Evolutionary conservation across 306 rosid genomes (phyloP), one percentile per base, ranked within the genome.

Genomic region (Echinosophora koreensis): DNA sequence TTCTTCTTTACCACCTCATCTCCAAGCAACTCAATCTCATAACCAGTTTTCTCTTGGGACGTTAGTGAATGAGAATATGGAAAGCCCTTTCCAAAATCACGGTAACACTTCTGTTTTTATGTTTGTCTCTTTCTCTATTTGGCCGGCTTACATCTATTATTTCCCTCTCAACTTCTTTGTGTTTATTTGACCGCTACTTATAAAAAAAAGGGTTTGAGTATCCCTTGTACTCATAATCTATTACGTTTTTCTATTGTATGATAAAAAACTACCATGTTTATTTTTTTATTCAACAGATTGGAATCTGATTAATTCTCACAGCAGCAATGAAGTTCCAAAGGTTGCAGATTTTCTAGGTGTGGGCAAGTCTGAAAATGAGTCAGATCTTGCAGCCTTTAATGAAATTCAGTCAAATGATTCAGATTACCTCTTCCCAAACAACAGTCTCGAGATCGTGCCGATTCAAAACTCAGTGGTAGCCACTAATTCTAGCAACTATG

Each of bases 281-380:
- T 22, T 38, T 7, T 49, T 47, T 37, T 9, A 37, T 64, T 62
- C 32, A 57, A 61, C 87, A 93, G 99, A 96, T 77, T 96, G 99
- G 99, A 89, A 86, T 73, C 51, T 96, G 91, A 92, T 92, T 3
- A 80, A 77, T 58, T 35, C 81, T 13, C 91, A 87, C 11, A 81
- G 88, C n/a, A 81, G 77, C 79, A 80, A 74, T 30, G 96, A 91
- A 27, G 90, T 87, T 64, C 99, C 99, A 5, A 91, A 91, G 77
- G 96, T 91, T 16, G 99, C 99, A 17, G 99, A 96, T 83, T 96
- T 96, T 83, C 93, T 96, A 5, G 99, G 98, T 11, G 98, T 91
- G 77, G 77, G 89, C 73, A 92, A 92, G 81, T 85, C 96, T 32
- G 98, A 91, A 18, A 89, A 89, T 64, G 89, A 92, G 51, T 74